These are phyloP conservation scores for Alternaria incomplexa DNA, from an alignment of 2,329 filamentous ascomycete species.

Conservation along the genomic window DNA sequence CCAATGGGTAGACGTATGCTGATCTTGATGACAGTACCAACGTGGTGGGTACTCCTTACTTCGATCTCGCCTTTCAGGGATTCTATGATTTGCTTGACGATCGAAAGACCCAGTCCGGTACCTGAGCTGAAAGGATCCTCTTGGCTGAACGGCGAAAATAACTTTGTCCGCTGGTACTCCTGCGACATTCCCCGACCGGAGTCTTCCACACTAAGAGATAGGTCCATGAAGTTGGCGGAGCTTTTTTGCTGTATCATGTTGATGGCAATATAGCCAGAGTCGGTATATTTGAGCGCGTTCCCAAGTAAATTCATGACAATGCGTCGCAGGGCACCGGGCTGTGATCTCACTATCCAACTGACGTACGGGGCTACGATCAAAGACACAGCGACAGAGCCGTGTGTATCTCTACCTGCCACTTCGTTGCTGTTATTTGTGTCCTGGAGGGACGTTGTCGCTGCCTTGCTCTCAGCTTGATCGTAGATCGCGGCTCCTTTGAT, in stretches of 20 bases:
- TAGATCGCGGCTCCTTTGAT: constrained; percentile 30
- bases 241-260: constrained; percentile 25
- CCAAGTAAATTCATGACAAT: constrained; percentile 47
- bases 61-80: constrained; percentile 40
- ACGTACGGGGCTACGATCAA: constrained; percentile 38
- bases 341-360: constrained; percentile 37
- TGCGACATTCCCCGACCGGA: constrained; percentile 45
- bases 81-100: constrained; percentile 46
- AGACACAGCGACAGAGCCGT: constrained; percentile 34
- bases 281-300: constrained; percentile 46
- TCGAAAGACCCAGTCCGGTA: constrained; percentile 44
- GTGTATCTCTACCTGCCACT: constrained; percentile 23
- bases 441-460: constrained; percentile 18
- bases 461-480: constrained; percentile 26
- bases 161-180: constrained; percentile 39
- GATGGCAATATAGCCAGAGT: constrained; percentile 39
- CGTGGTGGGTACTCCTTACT: constrained; percentile 34
- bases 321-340: constrained; percentile 40
- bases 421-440: constrained; percentile 1
- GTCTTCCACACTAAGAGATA: constrained; percentile 46
- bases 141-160: constrained; percentile 46
- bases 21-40: constrained; percentile 38
- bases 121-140: constrained; percentile 44
- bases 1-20: constrained; percentile 27
- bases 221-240: constrained; percentile 21